Percentiles rank a stretch among this genome's conserved stretches.
Conservation (phyloP, 345 rosid species). For the Kandelia obovata region DNA sequence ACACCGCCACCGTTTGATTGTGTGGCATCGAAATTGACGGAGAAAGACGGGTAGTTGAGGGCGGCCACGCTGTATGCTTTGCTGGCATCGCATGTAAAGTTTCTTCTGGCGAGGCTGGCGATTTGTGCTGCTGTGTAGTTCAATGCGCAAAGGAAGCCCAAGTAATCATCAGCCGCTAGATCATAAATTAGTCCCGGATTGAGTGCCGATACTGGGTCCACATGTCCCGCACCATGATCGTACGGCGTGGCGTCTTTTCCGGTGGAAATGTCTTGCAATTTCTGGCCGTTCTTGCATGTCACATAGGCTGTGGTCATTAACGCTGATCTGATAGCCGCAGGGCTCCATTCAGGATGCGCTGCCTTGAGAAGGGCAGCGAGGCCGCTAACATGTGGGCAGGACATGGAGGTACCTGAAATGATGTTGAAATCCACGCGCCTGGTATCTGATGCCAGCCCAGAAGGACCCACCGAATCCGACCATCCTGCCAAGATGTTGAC, state of each 20-base stretch:
- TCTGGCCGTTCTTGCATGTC: constrained; percentile 15
- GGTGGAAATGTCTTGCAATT: constrained; percentile 17
- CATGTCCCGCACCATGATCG: constrained; percentile 34
- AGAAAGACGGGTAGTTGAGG: constrained; percentile 30
- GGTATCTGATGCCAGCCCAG: constrained; percentile 18
- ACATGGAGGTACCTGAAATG: constrained; percentile 36
- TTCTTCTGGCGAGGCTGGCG: constrained; percentile 19
- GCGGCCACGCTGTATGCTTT: constrained; percentile 20
- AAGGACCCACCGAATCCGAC: constrained; percentile 26
- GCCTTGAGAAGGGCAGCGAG: constrained; percentile 22
- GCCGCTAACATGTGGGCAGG: constrained; percentile 33
- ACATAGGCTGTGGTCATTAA: constrained; percentile 34
- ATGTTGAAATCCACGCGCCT: constrained; percentile 30
- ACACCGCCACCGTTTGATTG: constrained; percentile 11
- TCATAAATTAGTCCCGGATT: constrained; percentile 31
- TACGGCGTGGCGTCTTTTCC: constrained; percentile 30
- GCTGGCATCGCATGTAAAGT: constrained; percentile 17
- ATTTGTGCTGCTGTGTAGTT: constrained; percentile 24
- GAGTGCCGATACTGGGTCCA: constrained; percentile 27
- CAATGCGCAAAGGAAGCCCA: constrained; percentile 27
- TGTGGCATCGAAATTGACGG: constrained; percentile 16
- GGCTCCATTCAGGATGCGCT: constrained; percentile 31
- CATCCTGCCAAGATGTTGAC: constrained; percentile 34
- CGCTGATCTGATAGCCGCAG: constrained; percentile 26
- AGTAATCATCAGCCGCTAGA: constrained; percentile 24